phyloP scores from a whole-genome alignment of 1,284 basidiomycete genomes.

The Cutaneotrichosporon arboriforme region DNA sequence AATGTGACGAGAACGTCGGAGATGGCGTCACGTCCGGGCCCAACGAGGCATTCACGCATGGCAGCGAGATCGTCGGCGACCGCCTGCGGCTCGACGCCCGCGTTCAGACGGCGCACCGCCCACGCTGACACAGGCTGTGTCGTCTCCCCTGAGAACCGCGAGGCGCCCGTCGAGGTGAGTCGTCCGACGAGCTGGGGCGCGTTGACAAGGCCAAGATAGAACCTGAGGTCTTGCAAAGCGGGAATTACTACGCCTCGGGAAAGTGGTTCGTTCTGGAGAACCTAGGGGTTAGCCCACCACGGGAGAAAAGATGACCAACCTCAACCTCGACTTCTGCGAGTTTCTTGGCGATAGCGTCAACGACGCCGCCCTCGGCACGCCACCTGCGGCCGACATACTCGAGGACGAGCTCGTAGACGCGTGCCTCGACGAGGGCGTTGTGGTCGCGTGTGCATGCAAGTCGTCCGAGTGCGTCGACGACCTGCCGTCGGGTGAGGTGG shows the following conservation, averaged over 20 bases:
- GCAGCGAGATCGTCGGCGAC: slow-evolving; percentile 15
- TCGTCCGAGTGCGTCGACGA: slow-evolving; percentile 27
- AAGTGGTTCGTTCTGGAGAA: slow-evolving; percentile 19
- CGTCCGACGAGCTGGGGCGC: slow-evolving; percentile 23
- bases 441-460: slow-evolving; percentile 11
- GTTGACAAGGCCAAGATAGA: slow-evolving; percentile 31
- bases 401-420: slow-evolving; percentile 24
- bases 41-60: slow-evolving; percentile 11
- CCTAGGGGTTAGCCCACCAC: slow-evolving; percentile 16
- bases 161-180: slow-evolving; percentile 8
- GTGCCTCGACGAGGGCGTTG: background rate
- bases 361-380: slow-evolving; percentile 16
- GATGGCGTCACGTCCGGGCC: slow-evolving; percentile 1
- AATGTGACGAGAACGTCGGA: slow-evolving; percentile 6
- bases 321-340: slow-evolving; percentile 43
- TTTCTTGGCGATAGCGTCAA: slow-evolving; percentile 28
- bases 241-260: slow-evolving; percentile 19
- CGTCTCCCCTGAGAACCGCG: background rate
- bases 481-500: slow-evolving; percentile 20
- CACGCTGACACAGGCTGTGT: slow-evolving; percentile 16
- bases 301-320: slow-evolving; percentile 17
- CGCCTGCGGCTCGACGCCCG: slow-evolving; percentile 12
- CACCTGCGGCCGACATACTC: slow-evolving; percentile 33
- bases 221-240: slow-evolving; percentile 26
- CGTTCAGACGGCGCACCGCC: slow-evolving; percentile 24